phyloP scores from a whole-genome alignment of 73 alveolate genomes.

The Tetrahymena elliotti region DNA sequence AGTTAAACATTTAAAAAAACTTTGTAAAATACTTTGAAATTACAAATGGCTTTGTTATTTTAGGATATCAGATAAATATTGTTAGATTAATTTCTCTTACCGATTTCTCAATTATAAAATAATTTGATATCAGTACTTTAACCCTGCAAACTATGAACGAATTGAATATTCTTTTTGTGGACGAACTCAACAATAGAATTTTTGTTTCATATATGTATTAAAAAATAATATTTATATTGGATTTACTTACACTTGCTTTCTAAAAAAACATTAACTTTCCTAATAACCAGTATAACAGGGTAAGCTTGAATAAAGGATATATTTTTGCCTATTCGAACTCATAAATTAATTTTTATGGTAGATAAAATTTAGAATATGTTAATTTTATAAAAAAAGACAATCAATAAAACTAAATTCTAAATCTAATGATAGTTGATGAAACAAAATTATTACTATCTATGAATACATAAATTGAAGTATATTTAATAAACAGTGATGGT shows the following conservation, averaged over 20 bases:
- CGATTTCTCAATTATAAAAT: background rate
- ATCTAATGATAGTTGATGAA: no score
- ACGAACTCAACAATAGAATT: background rate
- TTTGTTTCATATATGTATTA: background rate
- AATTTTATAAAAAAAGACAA: no score
- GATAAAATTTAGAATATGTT: no score
- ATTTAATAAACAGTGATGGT: no score
- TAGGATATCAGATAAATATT: background rate
- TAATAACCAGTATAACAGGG: background rate
- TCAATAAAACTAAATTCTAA: no score
- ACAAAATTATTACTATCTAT: background rate
- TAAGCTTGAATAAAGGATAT: no score
- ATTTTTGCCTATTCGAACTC: background rate
- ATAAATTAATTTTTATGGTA: no score
- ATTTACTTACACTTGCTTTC: background rate
- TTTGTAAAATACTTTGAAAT: no score
- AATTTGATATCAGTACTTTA: background rate
- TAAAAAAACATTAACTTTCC: background rate
- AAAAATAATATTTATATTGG: background rate
- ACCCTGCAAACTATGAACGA: background rate
- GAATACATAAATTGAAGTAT: background rate
- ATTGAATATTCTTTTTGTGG: background rate
- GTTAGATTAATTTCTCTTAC: background rate
- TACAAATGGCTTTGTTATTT: background rate
- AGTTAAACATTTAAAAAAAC: no score